Base-by-base conservation (phyloP, 225 moss, liverwort and hornwort genomes). In the Marchantia paleacea region DNA sequence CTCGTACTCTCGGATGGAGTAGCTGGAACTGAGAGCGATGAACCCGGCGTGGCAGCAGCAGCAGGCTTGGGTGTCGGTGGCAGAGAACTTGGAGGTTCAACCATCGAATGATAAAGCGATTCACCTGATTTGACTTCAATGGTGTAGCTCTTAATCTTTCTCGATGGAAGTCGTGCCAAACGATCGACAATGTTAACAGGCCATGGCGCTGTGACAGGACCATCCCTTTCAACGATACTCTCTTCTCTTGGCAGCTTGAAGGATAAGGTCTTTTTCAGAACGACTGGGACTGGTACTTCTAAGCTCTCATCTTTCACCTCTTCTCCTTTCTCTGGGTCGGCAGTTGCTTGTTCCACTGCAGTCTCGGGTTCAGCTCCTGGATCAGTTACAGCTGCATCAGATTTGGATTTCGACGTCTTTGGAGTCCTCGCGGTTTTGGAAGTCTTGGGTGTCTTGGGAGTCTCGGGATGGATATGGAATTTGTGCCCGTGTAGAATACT, bases 391-490 rank as follows among this genome's bases (percentile, higher is more conserved):
- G 55, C 53, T 74, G 53, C 31, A 12, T 52, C 15, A 10, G 52
- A 52, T 22, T 51, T 65, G 51, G 50, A 49, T 28, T 39, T 19
- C 0, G 47, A 22, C 24, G 65, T 49, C 22, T 30, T 63, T 25
- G 79, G 79, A 19, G 68, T 53, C 20, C 25, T 55, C 18, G 79
- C 28, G 6, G 55, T 31, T 65, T 65, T 66, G 11, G 68, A 63
- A 15, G 52, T 55, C 69, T 71, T 79, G 52, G 79, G 53, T 20
- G 79, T 54, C 16, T 5, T 53, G 7, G 79, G 79, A 20, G 79
- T 16, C 0, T 69, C 69, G 22, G 28, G 54, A 49, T 69, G 79
- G 30, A 79, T 7, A 14, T 53, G 68, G 52, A 79, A 79, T 14
- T 22, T 55, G 24, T 79, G 69, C 16, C 69, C 69, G 12, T 29